A percentile compares a stretch with the other conserved stretches of the same genome.
Conservation (phyloP, 768 basidiomycete genomes). For the Strobilomyces dryophilus region DNA sequence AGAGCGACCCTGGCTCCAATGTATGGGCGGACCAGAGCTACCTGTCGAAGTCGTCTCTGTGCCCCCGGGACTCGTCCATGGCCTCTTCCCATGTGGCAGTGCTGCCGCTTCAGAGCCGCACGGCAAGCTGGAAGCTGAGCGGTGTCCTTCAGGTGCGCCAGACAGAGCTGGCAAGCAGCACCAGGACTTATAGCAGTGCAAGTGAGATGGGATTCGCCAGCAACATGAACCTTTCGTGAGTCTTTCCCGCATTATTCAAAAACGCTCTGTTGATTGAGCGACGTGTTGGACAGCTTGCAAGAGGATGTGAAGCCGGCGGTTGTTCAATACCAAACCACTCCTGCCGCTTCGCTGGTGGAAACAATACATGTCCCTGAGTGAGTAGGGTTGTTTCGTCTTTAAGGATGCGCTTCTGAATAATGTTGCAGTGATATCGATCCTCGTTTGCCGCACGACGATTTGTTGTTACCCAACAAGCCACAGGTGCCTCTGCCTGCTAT, state of each 20-base stretch:
- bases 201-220: conserved; percentile 21
- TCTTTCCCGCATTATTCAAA: neutral
- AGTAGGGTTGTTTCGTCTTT: neutral
- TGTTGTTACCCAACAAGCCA: conserved; percentile 22
- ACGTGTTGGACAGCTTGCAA: conserved; percentile 6
- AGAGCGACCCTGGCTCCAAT: conserved; percentile 20
- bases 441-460: conserved; percentile 32
- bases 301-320: conserved; percentile 24
- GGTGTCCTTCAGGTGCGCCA: conserved; percentile 23
- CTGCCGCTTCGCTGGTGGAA: conserved; percentile 24
- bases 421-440: conserved; percentile 19
- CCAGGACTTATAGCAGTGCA: conserved; percentile 29
- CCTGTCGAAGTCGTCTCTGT: conserved; percentile 23
- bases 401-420: neutral
- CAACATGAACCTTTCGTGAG: conserved; percentile 17
- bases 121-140: conserved; percentile 25
- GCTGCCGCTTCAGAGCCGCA: conserved; percentile 18
- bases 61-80: conserved; percentile 21
- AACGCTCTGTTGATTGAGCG: neutral
- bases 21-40: conserved; percentile 29
- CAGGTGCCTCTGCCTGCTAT: conserved; percentile 31
- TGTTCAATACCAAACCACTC: conserved; percentile 6
- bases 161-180: conserved; percentile 28
- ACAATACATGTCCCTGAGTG: conserved; percentile 31
- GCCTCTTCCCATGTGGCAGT: conserved; percentile 21